Conservation (phyloP, 805 yeast genomes). For the Kurtzmaniella cleridarum region DNA sequence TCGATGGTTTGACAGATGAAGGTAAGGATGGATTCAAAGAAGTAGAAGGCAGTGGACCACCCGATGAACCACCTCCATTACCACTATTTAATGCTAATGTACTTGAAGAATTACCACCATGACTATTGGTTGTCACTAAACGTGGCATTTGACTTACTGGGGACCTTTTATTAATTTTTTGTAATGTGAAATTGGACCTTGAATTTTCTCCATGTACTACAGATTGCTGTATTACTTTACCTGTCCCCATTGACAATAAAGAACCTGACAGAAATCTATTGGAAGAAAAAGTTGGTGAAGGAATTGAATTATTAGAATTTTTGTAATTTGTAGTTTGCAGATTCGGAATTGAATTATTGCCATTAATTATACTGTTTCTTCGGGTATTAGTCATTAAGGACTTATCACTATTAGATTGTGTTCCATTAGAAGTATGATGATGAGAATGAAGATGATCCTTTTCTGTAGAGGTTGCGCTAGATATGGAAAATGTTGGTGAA, state of each 20-base stretch:
- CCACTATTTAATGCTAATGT: background rate
- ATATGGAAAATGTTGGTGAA: slow-evolving; percentile 26
- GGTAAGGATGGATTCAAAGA: slow-evolving; percentile 5
- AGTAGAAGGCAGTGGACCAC: slow-evolving; percentile 1
- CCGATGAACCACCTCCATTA: slow-evolving; percentile 1
- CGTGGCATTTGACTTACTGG: slow-evolving; percentile 12
- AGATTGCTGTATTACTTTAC: slow-evolving; percentile 29
- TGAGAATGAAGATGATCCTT: slow-evolving; percentile 2
- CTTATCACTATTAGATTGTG: background rate
- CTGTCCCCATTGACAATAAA: slow-evolving; percentile 37
- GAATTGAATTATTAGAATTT: slow-evolving; percentile 1
- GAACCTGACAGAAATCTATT: slow-evolving; percentile 35
- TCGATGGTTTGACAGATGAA: slow-evolving; percentile 7
- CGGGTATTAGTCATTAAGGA: slow-evolving; percentile 2
- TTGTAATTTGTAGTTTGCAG: slow-evolving; percentile 9
- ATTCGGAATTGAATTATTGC: background rate
- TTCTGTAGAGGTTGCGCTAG: slow-evolving; percentile 7
- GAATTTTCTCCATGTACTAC: slow-evolving; percentile 5
- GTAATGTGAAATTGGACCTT: slow-evolving; percentile 6
- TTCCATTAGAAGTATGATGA: background rate
- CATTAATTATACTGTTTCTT: slow-evolving; percentile 7
- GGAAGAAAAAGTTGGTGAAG: slow-evolving; percentile 13
- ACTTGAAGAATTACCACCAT: slow-evolving; percentile 3
- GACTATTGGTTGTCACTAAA: slow-evolving; percentile 18
- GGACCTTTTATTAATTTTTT: slow-evolving; percentile 1